A percentile compares a stretch with the other conserved stretches of the same genome.
phyloP scores from a whole-genome alignment of 1,284 basidiomycete species.

The Ceratobasidium sp. region DNA sequence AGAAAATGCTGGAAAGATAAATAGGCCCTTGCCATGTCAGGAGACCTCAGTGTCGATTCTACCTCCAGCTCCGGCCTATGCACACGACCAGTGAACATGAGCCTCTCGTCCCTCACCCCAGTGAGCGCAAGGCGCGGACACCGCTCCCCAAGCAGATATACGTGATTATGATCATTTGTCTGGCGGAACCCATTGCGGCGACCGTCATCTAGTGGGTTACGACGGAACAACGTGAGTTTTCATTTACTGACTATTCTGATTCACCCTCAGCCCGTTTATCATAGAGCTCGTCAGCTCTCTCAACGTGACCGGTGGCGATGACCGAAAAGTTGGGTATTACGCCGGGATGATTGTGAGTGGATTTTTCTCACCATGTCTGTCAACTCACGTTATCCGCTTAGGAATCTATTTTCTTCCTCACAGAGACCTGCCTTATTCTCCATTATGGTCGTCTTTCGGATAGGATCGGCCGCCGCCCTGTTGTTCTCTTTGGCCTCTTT shows the following conservation, averaged over 20 bases:
- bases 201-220: conserved; percentile 65
- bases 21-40: no score
- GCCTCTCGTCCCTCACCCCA: conserved; percentile 4
- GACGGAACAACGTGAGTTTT: neutral
- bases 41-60: no score
- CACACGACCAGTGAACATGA: conserved; percentile 28
- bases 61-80: no score
- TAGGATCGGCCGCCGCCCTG: conserved; percentile 70
- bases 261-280: conserved; percentile 9
- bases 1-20: no score
- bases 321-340: conserved; percentile 67
- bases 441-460: conserved; percentile 79
- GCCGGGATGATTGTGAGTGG: conserved; percentile 62
- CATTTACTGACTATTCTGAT: neutral
- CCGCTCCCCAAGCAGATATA: conserved; percentile 66
- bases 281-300: conserved; percentile 63
- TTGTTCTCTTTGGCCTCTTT: conserved; percentile 68
- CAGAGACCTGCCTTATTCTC: conserved; percentile 60
- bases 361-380: conserved; percentile 49
- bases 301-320: conserved; percentile 65
- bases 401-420: conserved; percentile 75
- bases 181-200: conserved; percentile 66
- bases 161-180: conserved; percentile 51
- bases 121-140: conserved; percentile 47
- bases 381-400: conserved; percentile 45